A percentile compares a stretch with the other conserved stretches of the same genome.
Evolutionary conservation across 1,139 yeast genomes (phyloP).

Genomic region (Cylindricascospora bacillispora): DNA sequence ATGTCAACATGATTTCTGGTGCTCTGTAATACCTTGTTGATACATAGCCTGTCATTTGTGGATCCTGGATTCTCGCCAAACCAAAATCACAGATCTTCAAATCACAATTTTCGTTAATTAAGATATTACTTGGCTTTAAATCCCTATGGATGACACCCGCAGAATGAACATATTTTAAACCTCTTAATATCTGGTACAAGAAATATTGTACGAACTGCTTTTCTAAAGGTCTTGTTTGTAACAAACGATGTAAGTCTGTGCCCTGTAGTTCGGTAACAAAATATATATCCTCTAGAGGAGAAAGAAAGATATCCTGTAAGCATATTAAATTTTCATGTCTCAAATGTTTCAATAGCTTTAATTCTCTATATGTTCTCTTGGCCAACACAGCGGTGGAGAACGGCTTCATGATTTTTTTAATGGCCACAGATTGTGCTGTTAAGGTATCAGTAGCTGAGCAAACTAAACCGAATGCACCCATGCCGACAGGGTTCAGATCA

Average conservation of each 20-base stretch:
- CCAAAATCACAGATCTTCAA: constrained; percentile 96
- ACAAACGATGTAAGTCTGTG: constrained; percentile 82
- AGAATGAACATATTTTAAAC: constrained; percentile 88
- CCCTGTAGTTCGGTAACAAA: constrained; percentile 96
- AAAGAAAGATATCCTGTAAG: constrained; percentile 83
- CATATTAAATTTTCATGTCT: constrained; percentile 92
- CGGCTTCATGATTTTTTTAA: constrained; percentile 95
- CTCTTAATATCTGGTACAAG: constrained; percentile 84
- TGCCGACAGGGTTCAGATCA: constrained; percentile 92
- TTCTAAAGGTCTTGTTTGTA: constrained; percentile 87
- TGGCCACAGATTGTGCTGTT: constrained; percentile 90
- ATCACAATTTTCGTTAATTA: constrained; percentile 92
- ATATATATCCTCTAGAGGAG: constrained; percentile 92
- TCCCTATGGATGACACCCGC: constrained; percentile 97
- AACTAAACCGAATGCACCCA: constrained; percentile 98
- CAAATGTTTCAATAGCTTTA: constrained; percentile 82
- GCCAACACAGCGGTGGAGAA: constrained; percentile 91
- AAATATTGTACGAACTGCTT: constrained; percentile 95
- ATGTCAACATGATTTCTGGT: constrained; percentile 96
- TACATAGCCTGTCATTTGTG: constrained; percentile 98
- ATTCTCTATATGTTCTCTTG: constrained; percentile 89
- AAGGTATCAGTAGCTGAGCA: constrained; percentile 91
- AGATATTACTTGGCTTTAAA: constrained; percentile 81
- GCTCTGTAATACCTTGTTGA: constrained; percentile 95
- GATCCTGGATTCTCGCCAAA: constrained; percentile 91